phyloP scores from a whole-genome alignment of 2,329 filamentous ascomycete species.

The Triangularia verruculosa region DNA sequence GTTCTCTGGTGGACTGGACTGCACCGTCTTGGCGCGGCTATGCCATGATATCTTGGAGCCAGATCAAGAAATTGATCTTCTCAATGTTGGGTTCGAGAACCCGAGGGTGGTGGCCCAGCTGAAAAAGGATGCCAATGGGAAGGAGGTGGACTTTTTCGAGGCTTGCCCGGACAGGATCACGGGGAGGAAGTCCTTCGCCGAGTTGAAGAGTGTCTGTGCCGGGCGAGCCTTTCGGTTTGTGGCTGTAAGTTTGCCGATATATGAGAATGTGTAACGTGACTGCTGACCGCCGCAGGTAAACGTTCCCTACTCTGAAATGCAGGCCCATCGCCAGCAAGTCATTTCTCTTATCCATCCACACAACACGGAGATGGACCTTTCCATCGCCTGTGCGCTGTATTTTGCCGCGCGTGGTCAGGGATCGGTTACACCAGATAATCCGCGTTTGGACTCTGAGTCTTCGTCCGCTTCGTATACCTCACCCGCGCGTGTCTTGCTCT shows the following conservation, averaged over 20 bases:
- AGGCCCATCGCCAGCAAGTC: constrained; percentile 65
- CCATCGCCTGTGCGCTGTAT: constrained; percentile 89
- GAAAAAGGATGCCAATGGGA: constrained; percentile 33
- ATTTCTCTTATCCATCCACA: constrained; percentile 83
- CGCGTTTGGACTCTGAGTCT: constrained; percentile 33
- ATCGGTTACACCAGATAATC: constrained; percentile 9
- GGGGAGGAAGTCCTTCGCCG: constrained; percentile 73
- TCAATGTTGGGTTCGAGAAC: constrained; percentile 98
- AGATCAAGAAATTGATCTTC: constrained; percentile 72
- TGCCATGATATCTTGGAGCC: constrained; percentile 70
- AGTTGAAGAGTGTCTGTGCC: constrained; percentile 68
- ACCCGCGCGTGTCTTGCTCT: constrained; percentile 77
- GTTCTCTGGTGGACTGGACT: constrained; percentile 94
- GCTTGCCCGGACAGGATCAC: constrained; percentile 88
- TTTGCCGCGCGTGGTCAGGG: constrained; percentile 81
- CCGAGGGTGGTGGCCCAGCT: constrained; percentile 65
- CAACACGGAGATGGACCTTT: constrained; percentile 98
- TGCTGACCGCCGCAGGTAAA: constrained; percentile 55
- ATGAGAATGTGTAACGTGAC: background rate
- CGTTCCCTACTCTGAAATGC: constrained; percentile 73
- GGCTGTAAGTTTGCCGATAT: constrained; percentile 45
- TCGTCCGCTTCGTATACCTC: constrained; percentile 54
- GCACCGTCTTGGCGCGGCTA: constrained; percentile 79
- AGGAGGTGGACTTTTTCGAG: constrained; percentile 58
- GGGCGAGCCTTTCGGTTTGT: constrained; percentile 78